Evolutionary conservation across 805 yeast species (phyloP).

Genomic region (Candida sakaeoensis): DNA sequence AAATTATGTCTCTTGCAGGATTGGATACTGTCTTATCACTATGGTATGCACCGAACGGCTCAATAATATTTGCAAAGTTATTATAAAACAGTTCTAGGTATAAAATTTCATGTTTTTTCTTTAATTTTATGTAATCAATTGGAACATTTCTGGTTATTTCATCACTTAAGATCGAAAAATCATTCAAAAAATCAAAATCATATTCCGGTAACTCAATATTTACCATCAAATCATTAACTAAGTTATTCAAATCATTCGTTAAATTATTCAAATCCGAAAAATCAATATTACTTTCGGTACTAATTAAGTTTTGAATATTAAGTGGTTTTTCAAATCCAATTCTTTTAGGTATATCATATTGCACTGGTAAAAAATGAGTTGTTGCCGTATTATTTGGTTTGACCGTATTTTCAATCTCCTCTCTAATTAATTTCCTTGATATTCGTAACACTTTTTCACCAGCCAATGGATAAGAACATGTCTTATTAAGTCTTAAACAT

Average conservation of each 20-base stretch:
- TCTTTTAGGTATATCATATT: conserved; percentile 4
- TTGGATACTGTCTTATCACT: conserved; percentile 23
- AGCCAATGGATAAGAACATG: conserved; percentile 10
- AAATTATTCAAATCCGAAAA: conserved; percentile 22
- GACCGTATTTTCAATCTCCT: conserved; percentile 3
- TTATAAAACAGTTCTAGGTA: conserved; percentile 33
- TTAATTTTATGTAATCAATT: conserved; percentile 24
- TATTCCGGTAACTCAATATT: conserved; percentile 10
- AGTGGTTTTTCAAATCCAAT: conserved; percentile 1
- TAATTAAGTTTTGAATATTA: conserved; percentile 5
- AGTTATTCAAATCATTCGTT: conserved; percentile 28
- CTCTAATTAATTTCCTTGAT: conserved; percentile 5
- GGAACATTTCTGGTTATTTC: conserved; percentile 23
- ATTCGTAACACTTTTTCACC: conserved; percentile 11
- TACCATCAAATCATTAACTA: conserved; percentile 26
- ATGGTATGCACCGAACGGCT: conserved; percentile 35
- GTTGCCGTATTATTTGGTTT: conserved; percentile 3
- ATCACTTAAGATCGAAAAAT: conserved; percentile 3
- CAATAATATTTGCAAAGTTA: conserved; percentile 30
- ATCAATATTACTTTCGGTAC: conserved; percentile 4
- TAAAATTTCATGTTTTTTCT: conserved; percentile 22
- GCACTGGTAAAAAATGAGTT: conserved; percentile 8
- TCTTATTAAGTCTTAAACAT: conserved; percentile 27
- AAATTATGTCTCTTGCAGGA: conserved; percentile 60
- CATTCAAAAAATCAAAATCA: conserved; percentile 9